These are phyloP conservation scores for Cyclospora cayetanensis DNA, from an alignment of 169 alveolate species.

Conservation along the genomic window DNA sequence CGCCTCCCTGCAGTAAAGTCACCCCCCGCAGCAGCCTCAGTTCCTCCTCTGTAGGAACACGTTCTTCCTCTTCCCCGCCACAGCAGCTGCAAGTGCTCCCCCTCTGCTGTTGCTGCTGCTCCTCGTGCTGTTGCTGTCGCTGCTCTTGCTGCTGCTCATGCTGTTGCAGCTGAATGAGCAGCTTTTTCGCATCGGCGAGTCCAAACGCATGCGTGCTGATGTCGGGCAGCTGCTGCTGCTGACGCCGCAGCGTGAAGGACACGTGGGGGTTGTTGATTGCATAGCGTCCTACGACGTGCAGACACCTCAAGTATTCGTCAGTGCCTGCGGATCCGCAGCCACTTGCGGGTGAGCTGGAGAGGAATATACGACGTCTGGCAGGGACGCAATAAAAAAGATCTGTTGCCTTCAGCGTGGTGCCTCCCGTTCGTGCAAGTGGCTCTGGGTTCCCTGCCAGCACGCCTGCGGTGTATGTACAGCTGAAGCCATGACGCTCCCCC, in stretches of 20 bases:
- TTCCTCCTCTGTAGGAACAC: slow-evolving; percentile 1
- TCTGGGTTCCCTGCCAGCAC: neutral
- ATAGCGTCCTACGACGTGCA: slow-evolving; percentile 92
- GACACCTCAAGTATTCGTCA: slow-evolving; percentile 88
- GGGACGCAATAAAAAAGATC: slow-evolving; percentile 89
- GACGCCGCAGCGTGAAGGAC: slow-evolving; percentile 84
- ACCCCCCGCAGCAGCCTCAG: neutral
- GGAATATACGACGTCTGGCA: slow-evolving; percentile 75
- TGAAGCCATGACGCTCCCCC: slow-evolving; percentile 78
- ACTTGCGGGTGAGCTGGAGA: neutral
- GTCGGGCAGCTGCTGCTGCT: slow-evolving; percentile 82
- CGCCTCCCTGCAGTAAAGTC: neutral
- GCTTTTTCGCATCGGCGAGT: slow-evolving; percentile 70
- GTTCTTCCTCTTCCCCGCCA: slow-evolving; percentile 35
- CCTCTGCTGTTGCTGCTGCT: neutral
- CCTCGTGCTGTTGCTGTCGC: neutral
- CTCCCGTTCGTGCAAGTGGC: slow-evolving; percentile 74
- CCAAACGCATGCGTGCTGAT: slow-evolving; percentile 78
- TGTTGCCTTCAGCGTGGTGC: slow-evolving; percentile 86
- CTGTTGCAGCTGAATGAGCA: slow-evolving; percentile 70
- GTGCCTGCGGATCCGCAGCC: slow-evolving; percentile 24
- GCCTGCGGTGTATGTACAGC: slow-evolving; percentile 86
- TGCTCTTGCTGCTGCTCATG: slow-evolving; percentile 21
- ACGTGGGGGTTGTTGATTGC: slow-evolving; percentile 93
- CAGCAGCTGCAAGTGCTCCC: slow-evolving; percentile 54